Conservation (phyloP, 345 rosid species). For the Camelina neglecta region DNA sequence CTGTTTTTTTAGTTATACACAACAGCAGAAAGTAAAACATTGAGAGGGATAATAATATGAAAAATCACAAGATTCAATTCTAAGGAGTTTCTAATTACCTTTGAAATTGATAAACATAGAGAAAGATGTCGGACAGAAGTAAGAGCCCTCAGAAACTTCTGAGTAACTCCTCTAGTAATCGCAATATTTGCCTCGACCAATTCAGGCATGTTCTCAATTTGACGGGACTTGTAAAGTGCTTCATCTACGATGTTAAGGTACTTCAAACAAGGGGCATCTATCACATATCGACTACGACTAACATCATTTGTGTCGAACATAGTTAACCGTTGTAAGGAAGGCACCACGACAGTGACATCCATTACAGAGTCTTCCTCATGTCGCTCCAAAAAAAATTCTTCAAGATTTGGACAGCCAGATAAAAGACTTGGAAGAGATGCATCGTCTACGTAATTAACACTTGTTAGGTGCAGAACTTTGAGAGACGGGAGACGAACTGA, state of each 20-base stretch:
- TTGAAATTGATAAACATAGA: slow-evolving; percentile 3
- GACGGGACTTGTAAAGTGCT: background rate
- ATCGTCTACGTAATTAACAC: background rate
- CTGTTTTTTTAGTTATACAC: background rate
- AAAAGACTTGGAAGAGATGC: background rate
- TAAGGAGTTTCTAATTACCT: background rate
- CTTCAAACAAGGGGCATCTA: slow-evolving; percentile 18
- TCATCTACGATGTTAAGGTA: background rate
- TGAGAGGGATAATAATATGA: background rate
- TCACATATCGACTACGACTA: background rate
- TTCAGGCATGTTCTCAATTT: slow-evolving; percentile 26
- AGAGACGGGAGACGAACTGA: slow-evolving; percentile 25
- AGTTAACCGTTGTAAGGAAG: slow-evolving; percentile 4
- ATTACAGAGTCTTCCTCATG: background rate
- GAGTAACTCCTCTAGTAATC: background rate
- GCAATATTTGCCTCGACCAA: background rate
- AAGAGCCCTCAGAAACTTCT: slow-evolving; percentile 1
- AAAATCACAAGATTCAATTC: background rate
- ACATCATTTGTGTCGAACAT: background rate
- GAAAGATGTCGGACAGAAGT: slow-evolving; percentile 17
- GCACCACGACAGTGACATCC: background rate
- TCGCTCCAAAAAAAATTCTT: background rate
- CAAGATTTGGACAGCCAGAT: slow-evolving; percentile 27
- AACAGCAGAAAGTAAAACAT: background rate
- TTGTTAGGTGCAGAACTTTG: background rate